These are phyloP conservation scores for Aspergillus sclerotialis DNA, from an alignment of 2,329 filamentous ascomycete species.

Conservation along the genomic window DNA sequence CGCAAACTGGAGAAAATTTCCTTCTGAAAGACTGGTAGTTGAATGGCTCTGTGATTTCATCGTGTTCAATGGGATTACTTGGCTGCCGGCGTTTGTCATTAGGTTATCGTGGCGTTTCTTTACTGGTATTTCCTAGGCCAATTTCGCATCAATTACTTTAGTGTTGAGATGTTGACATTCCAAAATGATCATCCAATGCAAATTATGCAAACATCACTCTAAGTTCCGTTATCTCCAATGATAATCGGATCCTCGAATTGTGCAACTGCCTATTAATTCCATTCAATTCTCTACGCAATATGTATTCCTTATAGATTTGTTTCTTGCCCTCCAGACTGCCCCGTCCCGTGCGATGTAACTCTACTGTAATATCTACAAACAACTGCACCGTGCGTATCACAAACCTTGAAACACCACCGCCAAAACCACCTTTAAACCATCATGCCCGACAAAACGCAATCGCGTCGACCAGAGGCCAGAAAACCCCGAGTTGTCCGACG, in stretches of 20 bases:
- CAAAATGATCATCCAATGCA: conserved; percentile 3
- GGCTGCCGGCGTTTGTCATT: background rate
- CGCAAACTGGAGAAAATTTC: conserved; percentile 13
- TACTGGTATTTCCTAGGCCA: no score
- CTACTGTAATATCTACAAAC: no score
- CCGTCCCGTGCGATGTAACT: no score
- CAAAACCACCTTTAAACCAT: conserved; percentile 9
- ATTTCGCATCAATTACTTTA: background rate
- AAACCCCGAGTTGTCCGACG: conserved; percentile 7
- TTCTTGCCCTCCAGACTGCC: no score
- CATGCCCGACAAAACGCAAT: conserved; percentile 10
- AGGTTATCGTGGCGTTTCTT: background rate
- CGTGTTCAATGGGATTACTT: background rate
- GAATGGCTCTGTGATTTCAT: background rate
- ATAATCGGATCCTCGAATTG: no score
- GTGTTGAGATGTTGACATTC: background rate
- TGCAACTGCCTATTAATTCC: no score
- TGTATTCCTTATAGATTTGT: background rate
- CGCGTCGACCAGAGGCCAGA: conserved; percentile 1
- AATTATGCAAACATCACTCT: conserved; percentile 11
- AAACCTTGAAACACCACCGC: no score
- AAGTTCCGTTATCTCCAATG: conserved; percentile 3
- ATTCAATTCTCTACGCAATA: background rate
- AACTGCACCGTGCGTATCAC: no score
- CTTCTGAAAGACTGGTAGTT: conserved; percentile 15